These are phyloP conservation scores for Prunus campanulata DNA, from an alignment of 306 rosid species.

Conservation along the genomic window DNA sequence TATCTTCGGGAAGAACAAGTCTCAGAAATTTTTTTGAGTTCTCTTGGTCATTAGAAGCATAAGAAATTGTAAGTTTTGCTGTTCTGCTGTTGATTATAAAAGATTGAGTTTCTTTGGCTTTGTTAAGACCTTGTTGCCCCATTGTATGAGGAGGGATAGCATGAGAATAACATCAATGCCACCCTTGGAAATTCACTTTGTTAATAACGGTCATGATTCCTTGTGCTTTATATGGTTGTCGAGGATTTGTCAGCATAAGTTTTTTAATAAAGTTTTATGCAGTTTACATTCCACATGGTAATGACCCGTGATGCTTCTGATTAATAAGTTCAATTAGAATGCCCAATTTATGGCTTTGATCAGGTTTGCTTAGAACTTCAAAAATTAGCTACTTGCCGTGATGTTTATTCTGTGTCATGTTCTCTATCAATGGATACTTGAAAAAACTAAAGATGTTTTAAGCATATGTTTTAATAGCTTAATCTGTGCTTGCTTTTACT, in stretches of 20 bases:
- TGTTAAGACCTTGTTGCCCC: neutral
- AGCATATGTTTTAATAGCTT: neutral
- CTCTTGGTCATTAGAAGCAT: constrained; percentile 2
- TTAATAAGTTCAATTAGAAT: neutral
- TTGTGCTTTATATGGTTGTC: neutral
- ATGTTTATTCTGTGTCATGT: neutral
- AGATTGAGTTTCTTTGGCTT: neutral
- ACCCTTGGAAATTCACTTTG: neutral
- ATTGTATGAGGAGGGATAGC: neutral
- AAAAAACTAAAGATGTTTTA: neutral
- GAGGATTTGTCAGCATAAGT: neutral
- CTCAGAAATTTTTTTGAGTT: constrained; percentile 44
- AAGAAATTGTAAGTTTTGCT: constrained; percentile 1
- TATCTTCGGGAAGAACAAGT: constrained; percentile 59
- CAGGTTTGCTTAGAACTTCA: neutral
- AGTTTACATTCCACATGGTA: neutral
- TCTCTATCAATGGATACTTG: neutral
- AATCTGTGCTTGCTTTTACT: neutral
- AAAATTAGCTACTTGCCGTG: neutral
- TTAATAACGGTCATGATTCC: neutral
- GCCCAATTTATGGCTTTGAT: neutral
- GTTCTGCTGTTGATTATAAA: neutral
- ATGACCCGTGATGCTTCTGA: neutral
- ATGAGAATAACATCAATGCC: neutral
- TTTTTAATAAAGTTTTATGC: neutral